These are phyloP conservation scores for Citrus unshiu DNA, from an alignment of 345 rosid species.

Conservation along the genomic window DNA sequence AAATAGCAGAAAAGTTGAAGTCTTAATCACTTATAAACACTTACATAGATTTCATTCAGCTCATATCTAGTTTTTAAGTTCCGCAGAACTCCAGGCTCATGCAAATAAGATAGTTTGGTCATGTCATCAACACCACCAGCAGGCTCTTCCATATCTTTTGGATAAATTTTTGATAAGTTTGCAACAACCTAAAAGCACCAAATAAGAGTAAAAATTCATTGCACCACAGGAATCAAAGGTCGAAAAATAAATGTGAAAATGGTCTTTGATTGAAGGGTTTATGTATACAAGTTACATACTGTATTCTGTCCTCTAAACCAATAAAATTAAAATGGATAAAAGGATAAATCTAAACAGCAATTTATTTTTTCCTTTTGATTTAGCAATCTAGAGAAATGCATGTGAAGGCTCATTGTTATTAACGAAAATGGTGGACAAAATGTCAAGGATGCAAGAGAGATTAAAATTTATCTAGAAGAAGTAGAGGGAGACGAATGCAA, in stretches of 20 bases:
- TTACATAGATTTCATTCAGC: slow-evolving; percentile 89
- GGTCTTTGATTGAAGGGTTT: neutral
- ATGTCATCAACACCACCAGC: slow-evolving; percentile 97
- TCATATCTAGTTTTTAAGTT: slow-evolving; percentile 77
- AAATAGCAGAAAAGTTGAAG: neutral
- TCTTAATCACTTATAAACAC: slow-evolving; percentile 16
- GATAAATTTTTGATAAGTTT: slow-evolving; percentile 64
- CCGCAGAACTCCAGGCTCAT: slow-evolving; percentile 93
- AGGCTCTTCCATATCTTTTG: slow-evolving; percentile 90
- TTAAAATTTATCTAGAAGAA: neutral
- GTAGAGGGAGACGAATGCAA: neutral
- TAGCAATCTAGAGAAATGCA: neutral
- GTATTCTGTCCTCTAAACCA: neutral
- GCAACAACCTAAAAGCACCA: slow-evolving; percentile 48
- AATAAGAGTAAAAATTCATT: neutral
- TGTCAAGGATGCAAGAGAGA: neutral
- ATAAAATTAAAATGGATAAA: neutral
- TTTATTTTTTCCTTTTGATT: neutral
- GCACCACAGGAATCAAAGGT: neutral
- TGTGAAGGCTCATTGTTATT: neutral
- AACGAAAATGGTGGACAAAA: neutral
- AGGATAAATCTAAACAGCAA: neutral
- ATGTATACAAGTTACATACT: neutral
- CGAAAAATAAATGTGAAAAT: neutral
- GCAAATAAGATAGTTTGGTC: slow-evolving; percentile 92